Base-by-base conservation (phyloP, 179 eudicot species). In the Beta lomatogona region DNA sequence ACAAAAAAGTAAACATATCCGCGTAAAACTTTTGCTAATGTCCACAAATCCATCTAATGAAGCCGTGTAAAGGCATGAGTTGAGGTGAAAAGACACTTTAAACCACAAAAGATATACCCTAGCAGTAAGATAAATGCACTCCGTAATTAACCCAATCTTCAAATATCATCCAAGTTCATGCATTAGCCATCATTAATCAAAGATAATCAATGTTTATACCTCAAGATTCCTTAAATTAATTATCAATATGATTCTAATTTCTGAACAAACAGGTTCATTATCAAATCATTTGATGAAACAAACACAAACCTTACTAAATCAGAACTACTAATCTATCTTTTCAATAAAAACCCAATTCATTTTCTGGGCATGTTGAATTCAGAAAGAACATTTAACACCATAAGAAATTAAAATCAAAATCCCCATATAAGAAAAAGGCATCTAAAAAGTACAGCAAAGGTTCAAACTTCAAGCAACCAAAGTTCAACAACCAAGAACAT, bases 1-100 rank as follows among this genome's bases (percentile, higher is more conserved):
- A 31, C 53, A 68, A 58, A 70, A 71, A 71, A 28, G 75, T n/a
- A 19, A 45, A 82, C 13, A 70, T 44, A 44, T 59, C 57, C 61
- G 72, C 77, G 76, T 70, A 77, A 36, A 36, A 36, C 2, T 36
- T 36, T 36, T 36, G 41, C 41, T 3, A 1, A 36, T 36, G 41
- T 36, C 41, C 41, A 36, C 41, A 36, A 61, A 77, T 75, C 75
- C 71, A 73, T 6, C 16, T 7, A 66, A 48, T 55, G 76, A 79
- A 83, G 69, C 82, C 18, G 65, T 75, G 85, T 75, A 79, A 79
- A 79, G 79, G 78, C 70, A 75, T 46, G 54, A 57, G 53, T 74
- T 68, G 41, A 74, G 79, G 45, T 74, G 31, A 79, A 80, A 75
- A 75, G 74, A 15, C 22, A 54, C 77, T 52, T 80, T 22, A 10